These are phyloP conservation scores for Trichophyton simii DNA, from an alignment of 2,329 filamentous ascomycete species.

Conservation along the genomic window DNA sequence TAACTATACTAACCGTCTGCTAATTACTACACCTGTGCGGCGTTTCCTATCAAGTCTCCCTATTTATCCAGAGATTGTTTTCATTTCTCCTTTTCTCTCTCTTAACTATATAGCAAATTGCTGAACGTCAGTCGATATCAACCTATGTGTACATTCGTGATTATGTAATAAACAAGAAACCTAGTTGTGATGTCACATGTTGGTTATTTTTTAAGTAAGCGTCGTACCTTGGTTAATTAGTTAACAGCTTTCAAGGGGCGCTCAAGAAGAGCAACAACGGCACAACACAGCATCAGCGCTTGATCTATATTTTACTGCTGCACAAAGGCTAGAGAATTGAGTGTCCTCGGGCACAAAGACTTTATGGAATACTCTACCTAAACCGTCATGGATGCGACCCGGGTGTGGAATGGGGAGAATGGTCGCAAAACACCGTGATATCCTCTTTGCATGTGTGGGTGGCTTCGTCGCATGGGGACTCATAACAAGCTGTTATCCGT, in stretches of 20 bases:
- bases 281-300: neutral
- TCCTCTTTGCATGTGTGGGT: slow-evolving; percentile 30
- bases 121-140: too few species aligned
- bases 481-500: slow-evolving; percentile 67
- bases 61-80: neutral
- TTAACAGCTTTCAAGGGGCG: neutral
- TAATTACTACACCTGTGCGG: neutral
- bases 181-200: too few species aligned
- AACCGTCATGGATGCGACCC: slow-evolving; percentile 1
- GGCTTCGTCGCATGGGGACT: slow-evolving; percentile 74
- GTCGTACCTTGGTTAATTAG: neutral
- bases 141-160: neutral
- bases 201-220: too few species aligned
- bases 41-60: neutral
- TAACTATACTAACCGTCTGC: neutral
- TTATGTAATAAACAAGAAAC: neutral
- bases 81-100: neutral
- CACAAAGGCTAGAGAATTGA: neutral
- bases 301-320: neutral
- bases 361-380: neutral
- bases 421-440: slow-evolving; percentile 34
- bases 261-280: neutral
- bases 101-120: too few species aligned
- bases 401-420: slow-evolving; percentile 24
- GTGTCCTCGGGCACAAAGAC: neutral